phyloP scores from a whole-genome alignment of 2,329 filamentous ascomycete species.

The Ascochyta pisi region DNA sequence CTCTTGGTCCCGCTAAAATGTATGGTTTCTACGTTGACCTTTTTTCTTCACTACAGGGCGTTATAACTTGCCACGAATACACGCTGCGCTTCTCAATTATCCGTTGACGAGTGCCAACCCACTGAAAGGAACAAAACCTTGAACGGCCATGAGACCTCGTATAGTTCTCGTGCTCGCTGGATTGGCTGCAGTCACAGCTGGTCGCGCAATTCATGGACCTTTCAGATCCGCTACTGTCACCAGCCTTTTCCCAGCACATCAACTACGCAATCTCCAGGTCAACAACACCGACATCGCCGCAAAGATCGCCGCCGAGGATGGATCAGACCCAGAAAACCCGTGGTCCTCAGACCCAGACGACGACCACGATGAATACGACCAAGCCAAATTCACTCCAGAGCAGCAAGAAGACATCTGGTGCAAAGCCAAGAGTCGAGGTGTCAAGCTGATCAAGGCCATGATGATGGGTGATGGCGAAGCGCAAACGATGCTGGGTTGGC shows the following conservation, averaged over 20 bases:
- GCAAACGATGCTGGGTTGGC: conserved; percentile 7
- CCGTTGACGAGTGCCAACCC: too few species aligned
- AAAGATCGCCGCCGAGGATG: background rate
- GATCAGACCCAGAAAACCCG: background rate
- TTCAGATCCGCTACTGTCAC: background rate
- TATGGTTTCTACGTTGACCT: too few species aligned
- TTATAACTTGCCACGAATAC: too few species aligned
- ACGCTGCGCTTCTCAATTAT: too few species aligned
- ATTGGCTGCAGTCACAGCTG: background rate
- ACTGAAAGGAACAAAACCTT: too few species aligned
- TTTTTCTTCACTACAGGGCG: too few species aligned
- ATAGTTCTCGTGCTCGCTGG: background rate
- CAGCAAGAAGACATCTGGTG: conserved; percentile 37
- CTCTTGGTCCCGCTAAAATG: too few species aligned
- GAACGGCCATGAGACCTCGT: background rate
- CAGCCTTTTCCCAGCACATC: background rate
- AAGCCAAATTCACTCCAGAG: background rate
- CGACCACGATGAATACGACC: background rate
- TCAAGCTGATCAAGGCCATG: conserved; percentile 18
- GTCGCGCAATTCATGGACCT: background rate
- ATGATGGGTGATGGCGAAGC: conserved; percentile 18
- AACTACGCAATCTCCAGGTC: background rate
- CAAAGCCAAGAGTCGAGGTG: conserved; percentile 29
- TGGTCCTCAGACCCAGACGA: background rate
- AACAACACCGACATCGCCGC: background rate